Percentiles rank a stretch among this genome's conserved stretches.
Evolutionary conservation across 345 rosid genomes (phyloP).

Genomic region (Hibiscus syriacus): DNA sequence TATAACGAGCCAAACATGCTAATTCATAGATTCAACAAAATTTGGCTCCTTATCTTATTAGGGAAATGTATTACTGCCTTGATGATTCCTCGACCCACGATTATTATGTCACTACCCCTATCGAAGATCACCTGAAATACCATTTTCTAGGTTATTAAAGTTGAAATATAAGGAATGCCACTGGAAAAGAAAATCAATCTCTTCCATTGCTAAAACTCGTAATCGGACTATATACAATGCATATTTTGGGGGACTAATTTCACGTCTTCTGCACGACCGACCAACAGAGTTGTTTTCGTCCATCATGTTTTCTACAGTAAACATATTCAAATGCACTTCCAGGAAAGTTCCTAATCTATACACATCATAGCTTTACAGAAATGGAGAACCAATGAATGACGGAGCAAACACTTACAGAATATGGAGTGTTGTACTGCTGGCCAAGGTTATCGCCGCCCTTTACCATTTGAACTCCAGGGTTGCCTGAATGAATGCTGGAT

Average conservation of each 20-base stretch:
- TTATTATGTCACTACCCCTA: constrained; percentile 90
- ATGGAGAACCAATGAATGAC: neutral
- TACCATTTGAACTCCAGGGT: constrained; percentile 97
- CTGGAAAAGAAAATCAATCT: neutral
- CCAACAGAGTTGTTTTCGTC: neutral
- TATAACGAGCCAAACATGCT: neutral
- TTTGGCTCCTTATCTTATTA: neutral
- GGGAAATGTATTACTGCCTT: constrained; percentile 34
- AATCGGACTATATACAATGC: neutral
- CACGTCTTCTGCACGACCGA: neutral
- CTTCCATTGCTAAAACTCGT: neutral
- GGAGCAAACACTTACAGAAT: constrained; percentile 49
- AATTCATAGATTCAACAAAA: neutral
- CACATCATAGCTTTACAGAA: neutral
- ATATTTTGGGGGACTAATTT: neutral
- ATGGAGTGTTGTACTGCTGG: constrained; percentile 92
- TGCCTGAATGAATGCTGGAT: constrained; percentile 87
- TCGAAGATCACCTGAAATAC: constrained; percentile 57
- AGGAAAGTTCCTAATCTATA: neutral
- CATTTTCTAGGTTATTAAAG: neutral
- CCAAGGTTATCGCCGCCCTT: constrained; percentile 87
- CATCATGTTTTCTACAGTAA: neutral
- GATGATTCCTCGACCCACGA: constrained; percentile 92
- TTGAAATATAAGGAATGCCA: neutral
- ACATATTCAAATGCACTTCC: neutral